Conservation (phyloP, 1,139 yeast genomes). For the Tardiomyces blankii region DNA sequence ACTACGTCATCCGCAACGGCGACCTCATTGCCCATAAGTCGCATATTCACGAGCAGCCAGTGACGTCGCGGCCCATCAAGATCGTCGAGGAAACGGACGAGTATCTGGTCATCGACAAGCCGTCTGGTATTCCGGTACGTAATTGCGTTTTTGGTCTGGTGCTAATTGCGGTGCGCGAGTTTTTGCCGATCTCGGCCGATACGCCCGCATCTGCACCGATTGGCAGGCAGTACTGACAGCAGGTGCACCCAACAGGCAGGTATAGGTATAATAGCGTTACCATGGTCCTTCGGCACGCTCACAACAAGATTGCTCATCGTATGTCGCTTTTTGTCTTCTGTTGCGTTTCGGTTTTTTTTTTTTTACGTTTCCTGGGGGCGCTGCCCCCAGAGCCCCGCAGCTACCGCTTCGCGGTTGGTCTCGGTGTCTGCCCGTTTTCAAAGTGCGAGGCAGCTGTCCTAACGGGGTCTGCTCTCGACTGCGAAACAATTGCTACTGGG, state of each 20-base stretch:
- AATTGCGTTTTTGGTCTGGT: neutral
- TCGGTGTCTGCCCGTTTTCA: too few species aligned
- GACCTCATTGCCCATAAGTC: slow-evolving; percentile 74
- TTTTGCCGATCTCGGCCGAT: too few species aligned
- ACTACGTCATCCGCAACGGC: slow-evolving; percentile 66
- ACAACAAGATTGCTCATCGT: slow-evolving; percentile 54
- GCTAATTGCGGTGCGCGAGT: too few species aligned
- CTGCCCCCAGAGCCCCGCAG: too few species aligned
- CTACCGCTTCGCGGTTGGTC: too few species aligned
- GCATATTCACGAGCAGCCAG: slow-evolving; percentile 90
- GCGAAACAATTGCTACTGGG: too few species aligned
- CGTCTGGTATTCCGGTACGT: slow-evolving; percentile 82
- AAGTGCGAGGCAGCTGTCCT: too few species aligned
- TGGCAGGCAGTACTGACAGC: neutral
- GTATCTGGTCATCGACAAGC: slow-evolving; percentile 80
- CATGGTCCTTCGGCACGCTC: slow-evolving; percentile 47
- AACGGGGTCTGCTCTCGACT: too few species aligned
- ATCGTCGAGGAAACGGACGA: slow-evolving; percentile 75
- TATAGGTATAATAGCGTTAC: slow-evolving; percentile 80
- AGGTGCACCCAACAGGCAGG: slow-evolving; percentile 84
- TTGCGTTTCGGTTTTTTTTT: neutral
- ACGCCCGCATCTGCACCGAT: too few species aligned
- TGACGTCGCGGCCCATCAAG: slow-evolving; percentile 55
- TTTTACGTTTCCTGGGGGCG: too few species aligned
- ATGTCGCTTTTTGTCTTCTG: slow-evolving; percentile 7